Percentiles rank a stretch among this genome's conserved stretches.
These are phyloP conservation scores for Fragaria iinumae DNA, from an alignment of 306 rosid species.

Conservation along the genomic window DNA sequence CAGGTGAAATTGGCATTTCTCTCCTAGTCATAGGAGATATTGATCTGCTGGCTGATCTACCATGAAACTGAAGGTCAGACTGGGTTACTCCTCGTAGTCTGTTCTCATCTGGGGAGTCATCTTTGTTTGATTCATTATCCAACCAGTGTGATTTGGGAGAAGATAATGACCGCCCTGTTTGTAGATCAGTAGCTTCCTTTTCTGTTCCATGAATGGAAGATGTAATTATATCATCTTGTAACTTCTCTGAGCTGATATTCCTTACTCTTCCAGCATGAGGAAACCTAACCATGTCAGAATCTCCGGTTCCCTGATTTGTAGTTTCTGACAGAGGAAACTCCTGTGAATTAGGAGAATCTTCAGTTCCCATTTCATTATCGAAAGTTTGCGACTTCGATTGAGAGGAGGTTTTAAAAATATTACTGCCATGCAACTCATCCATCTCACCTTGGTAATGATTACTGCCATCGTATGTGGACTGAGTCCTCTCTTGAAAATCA, in stretches of 20 bases:
- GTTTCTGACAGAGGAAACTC: neutral
- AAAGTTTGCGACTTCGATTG: slow-evolving; percentile 1
- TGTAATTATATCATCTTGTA: neutral
- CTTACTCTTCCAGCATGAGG: neutral
- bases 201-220: neutral
- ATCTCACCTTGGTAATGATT: slow-evolving; percentile 17
- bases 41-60: neutral
- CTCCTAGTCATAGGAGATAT: neutral
- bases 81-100: neutral
- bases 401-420: slow-evolving; percentile 1
- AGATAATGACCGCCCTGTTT: neutral
- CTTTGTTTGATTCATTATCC: neutral
- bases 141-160: neutral
- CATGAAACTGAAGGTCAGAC: slow-evolving; percentile 1
- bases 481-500: neutral
- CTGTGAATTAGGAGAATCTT: slow-evolving; percentile 16
- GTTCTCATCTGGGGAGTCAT: neutral
- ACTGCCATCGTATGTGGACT: neutral
- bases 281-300: neutral
- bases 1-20: neutral
- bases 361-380: slow-evolving; percentile 8
- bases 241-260: neutral
- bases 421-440: slow-evolving; percentile 17
- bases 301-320: neutral
- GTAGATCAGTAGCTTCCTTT: neutral